Evolutionary conservation across 2,329 filamentous ascomycete genomes (phyloP).

Genomic region (Albifimbria verrucaria): DNA sequence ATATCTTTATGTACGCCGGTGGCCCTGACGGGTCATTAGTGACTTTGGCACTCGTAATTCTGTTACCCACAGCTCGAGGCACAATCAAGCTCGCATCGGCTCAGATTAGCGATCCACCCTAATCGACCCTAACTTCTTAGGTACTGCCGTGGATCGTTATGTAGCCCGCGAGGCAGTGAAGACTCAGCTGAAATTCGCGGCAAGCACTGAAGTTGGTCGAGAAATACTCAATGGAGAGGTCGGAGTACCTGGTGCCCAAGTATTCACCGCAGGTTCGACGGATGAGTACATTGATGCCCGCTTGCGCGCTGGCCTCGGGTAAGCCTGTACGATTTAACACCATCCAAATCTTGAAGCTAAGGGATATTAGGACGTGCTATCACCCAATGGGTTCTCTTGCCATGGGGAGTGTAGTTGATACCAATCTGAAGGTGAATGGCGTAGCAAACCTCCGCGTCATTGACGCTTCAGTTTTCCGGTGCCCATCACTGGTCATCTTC

Average conservation of each 20-base stretch:
- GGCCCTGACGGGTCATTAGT: conserved; percentile 19
- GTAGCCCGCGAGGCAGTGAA: conserved; percentile 18
- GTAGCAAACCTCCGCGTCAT: conserved; percentile 25
- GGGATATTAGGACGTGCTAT: conserved; percentile 40
- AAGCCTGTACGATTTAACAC: no score
- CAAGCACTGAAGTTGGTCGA: conserved; percentile 14
- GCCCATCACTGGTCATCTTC: conserved; percentile 24
- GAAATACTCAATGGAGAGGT: conserved; percentile 17
- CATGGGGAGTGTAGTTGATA: conserved; percentile 56
- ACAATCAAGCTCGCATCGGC: conserved; percentile 15
- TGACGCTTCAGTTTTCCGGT: conserved; percentile 31
- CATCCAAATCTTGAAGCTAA: conserved; percentile 11
- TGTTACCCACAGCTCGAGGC: conserved; percentile 21
- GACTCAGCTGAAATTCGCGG: conserved; percentile 19
- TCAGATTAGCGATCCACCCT: conserved; percentile 9
- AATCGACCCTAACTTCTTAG: conserved; percentile 20
- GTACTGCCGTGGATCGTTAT: conserved; percentile 20
- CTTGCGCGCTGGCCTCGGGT: no score
- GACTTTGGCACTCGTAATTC: conserved; percentile 15
- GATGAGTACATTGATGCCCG: no score
- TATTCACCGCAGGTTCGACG: no score
- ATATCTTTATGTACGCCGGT: conserved; percentile 19
- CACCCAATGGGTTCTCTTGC: no score
- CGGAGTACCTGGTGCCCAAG: conserved; percentile 12
- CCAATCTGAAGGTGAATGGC: conserved; percentile 50